Base-by-base conservation (phyloP, 768 basidiomycete species). In the Leucocoprinus sp. region DNA sequence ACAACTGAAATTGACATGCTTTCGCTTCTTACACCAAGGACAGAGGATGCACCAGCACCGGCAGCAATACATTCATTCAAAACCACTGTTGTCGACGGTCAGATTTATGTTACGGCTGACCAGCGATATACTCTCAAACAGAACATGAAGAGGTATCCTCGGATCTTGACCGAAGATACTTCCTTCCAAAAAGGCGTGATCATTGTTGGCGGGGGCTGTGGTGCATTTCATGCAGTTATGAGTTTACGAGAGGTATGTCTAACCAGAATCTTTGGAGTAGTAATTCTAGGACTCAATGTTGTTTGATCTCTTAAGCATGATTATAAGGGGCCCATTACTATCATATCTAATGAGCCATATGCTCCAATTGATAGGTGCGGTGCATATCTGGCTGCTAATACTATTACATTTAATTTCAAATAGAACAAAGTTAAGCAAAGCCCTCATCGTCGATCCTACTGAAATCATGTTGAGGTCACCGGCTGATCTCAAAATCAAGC, bases 41-140 rank as follows among this genome's bases (percentile, higher is more conserved):
- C 57, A 84, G 91, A 96, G 72, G 92, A 93, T 61, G 84, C 90
- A 2, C 92, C 92, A 12, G 92, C 88, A 8, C 82, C 89, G 8
- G 68, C 75, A 55, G 77, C 84, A 9, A 61, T 96, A 21, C 87
- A 91, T 64, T 80, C 79, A 0, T 96, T 87, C 75, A 75, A 80
- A 48, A 75, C 78, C 0, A 62, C 72, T 35, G 68, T 88, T 36
- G 66, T 71, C 12, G 73, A 79, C 51, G 86, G 85, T 21, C 84
- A 87, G 64, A 86, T 93, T 34, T 62, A 76, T 52, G 88, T 93
- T 19, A 84, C 84, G 0, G 90, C 90, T 6, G 70, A 81, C 47
- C 65, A 74, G 2, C 60, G 70, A 5, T 67, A 71, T 51, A 84
- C 84, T 7, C 59, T 74, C 47, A 83, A 84, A 57, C 72, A 72